phyloP scores from a whole-genome alignment of 2,329 filamentous ascomycete genomes.

The Sporothrix phasma region DNA sequence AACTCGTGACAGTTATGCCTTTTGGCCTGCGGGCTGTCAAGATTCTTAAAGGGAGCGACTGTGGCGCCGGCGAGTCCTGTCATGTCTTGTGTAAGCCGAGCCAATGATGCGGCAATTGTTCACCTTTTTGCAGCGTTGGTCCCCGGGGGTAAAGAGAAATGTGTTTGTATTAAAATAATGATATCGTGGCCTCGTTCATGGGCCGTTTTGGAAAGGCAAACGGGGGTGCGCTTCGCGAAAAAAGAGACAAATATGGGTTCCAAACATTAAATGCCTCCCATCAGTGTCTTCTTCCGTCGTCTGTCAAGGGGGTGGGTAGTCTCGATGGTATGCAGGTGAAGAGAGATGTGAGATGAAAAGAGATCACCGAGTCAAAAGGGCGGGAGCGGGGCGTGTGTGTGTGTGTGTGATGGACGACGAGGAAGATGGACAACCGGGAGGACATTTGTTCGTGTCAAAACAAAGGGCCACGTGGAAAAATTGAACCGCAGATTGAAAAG shows the following conservation, averaged over 20 bases:
- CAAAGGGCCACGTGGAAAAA: not conserved
- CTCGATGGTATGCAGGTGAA: not conserved
- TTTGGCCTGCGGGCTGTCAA: not conserved
- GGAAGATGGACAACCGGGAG: not conserved
- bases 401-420: not conserved
- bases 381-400: not conserved
- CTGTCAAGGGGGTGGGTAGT: not conserved
- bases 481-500: not conserved
- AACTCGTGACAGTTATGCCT: not conserved
- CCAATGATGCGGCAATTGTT: not conserved
- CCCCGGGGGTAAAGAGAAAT: not conserved
- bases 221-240: not conserved
- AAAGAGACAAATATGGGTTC: not conserved
- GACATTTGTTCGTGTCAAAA: not conserved
- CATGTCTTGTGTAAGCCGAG: not conserved
- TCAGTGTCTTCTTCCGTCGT: not conserved
- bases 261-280: not conserved
- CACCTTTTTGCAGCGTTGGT: not conserved
- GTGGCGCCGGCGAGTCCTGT: not conserved
- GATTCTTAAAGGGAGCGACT: no score
- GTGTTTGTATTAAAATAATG: conserved; percentile 1
- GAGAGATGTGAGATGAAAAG: not conserved
- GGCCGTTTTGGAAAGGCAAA: not conserved
- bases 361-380: not conserved
- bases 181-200: not conserved